phyloP scores from a whole-genome alignment of 1,139 yeast genomes.

The Scheffersomyces parashehatae region DNA sequence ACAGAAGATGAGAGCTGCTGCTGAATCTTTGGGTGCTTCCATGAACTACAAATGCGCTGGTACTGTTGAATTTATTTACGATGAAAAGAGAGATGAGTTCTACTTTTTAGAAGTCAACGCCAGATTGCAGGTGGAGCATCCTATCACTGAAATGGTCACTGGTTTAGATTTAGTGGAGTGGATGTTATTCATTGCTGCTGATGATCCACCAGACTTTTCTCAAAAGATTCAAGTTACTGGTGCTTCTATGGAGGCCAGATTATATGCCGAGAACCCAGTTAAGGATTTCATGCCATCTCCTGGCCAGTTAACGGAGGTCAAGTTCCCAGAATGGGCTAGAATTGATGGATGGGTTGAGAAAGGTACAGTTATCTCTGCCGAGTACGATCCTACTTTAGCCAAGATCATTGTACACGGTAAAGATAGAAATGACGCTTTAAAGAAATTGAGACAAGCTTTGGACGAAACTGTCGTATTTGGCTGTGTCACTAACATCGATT shows the following conservation, averaged over 20 bases:
- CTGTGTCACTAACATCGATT: slow-evolving; percentile 86
- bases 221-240: slow-evolving; percentile 66
- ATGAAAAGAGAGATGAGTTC: slow-evolving; percentile 79
- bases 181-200: slow-evolving; percentile 93
- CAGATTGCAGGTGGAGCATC: slow-evolving; percentile 96
- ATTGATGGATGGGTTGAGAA: slow-evolving; percentile 91
- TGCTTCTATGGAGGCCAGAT: slow-evolving; percentile 94
- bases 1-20: slow-evolving; percentile 72
- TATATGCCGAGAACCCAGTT: slow-evolving; percentile 95
- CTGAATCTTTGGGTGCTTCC: slow-evolving; percentile 75
- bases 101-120: slow-evolving; percentile 96
- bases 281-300: slow-evolving; percentile 95
- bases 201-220: slow-evolving; percentile 74
- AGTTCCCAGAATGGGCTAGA: slow-evolving; percentile 87
- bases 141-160: slow-evolving; percentile 92
- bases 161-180: slow-evolving; percentile 94
- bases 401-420: slow-evolving; percentile 93
- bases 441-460: slow-evolving; percentile 74
- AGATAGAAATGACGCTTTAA: slow-evolving; percentile 81
- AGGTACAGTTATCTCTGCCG: slow-evolving; percentile 89
- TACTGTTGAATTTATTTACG: slow-evolving; percentile 94
- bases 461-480: slow-evolving; percentile 87
- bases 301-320: slow-evolving; percentile 84
- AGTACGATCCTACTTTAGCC: slow-evolving; percentile 95
- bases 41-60: slow-evolving; percentile 96